Conservation (phyloP, 495 filamentous ascomycete genomes). For the Penicillium paxilli region DNA sequence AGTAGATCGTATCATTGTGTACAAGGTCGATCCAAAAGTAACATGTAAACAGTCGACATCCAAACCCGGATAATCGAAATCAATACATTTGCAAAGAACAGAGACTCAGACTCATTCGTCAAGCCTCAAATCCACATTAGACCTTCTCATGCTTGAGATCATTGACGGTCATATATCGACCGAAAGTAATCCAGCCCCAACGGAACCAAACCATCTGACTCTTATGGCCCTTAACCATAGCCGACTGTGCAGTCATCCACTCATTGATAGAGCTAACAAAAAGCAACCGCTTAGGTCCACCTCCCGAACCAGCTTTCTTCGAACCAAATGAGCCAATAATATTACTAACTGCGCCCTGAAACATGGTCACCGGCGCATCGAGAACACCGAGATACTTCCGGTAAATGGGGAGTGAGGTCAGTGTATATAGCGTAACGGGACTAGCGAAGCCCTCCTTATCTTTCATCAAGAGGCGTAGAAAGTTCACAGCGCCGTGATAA, state of each 20-base stretch:
- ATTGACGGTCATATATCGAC: constrained; percentile 95
- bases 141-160: constrained; percentile 71
- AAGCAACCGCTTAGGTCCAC: constrained; percentile 54
- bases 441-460: constrained; percentile 64
- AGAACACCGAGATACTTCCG: constrained; percentile 81
- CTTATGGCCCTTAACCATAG: constrained; percentile 84
- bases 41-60: too few species aligned
- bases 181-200: constrained; percentile 90
- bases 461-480: constrained; percentile 61
- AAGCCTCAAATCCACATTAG: neutral
- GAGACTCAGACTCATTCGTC: neutral
- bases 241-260: constrained; percentile 69
- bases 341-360: constrained; percentile 39
- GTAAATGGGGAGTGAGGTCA: constrained; percentile 64
- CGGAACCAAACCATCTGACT: constrained; percentile 99
- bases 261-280: constrained; percentile 65
- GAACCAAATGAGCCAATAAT: constrained; percentile 30
- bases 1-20: too few species aligned
- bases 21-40: too few species aligned
- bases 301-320: constrained; percentile 23
- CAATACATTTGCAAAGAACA: neutral
- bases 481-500: constrained; percentile 76
- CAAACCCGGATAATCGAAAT: too few species aligned
- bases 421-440: constrained; percentile 80
- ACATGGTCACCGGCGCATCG: constrained; percentile 68